phyloP scores from a whole-genome alignment of 192 early-diverging fungal species.

The Dissophora ornata region DNA sequence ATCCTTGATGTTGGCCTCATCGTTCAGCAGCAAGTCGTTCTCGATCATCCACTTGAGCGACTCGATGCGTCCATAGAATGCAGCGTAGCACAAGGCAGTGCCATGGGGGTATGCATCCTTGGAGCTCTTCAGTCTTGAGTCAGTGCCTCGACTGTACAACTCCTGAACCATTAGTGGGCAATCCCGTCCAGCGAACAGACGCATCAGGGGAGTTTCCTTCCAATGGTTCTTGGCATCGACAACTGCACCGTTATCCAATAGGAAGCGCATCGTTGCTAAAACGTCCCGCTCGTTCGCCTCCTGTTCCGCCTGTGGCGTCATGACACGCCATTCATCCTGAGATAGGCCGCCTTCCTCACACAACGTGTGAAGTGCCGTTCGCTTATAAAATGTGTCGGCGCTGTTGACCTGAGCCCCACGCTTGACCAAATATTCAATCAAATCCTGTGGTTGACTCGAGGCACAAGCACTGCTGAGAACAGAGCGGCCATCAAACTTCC shows the following conservation, averaged over 20 bases:
- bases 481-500: conserved; percentile 52
- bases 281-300: conserved; percentile 46
- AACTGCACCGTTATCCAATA: conserved; percentile 33
- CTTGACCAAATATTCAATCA: conserved; percentile 46
- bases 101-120: conserved; percentile 48
- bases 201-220: conserved; percentile 52
- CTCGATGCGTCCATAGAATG: conserved; percentile 39
- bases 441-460: conserved; percentile 36
- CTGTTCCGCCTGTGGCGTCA: conserved; percentile 31
- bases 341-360: conserved; percentile 47
- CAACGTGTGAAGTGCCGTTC: conserved; percentile 45
- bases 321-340: conserved; percentile 38
- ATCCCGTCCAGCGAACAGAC: conserved; percentile 36
- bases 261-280: conserved; percentile 47
- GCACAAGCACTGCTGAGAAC: conserved; percentile 51
- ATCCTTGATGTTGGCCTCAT: conserved; percentile 44
- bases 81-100: conserved; percentile 36
- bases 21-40: conserved; percentile 48
- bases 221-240: conserved; percentile 53
- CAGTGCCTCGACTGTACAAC: conserved; percentile 48
- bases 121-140: conserved; percentile 41
- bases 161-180: conserved; percentile 52
- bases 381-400: conserved; percentile 42
- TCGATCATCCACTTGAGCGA: conserved; percentile 54
- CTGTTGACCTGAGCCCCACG: conserved; percentile 48